phyloP scores from a whole-genome alignment of 257 asterid genomes.

The Capsicum rhomboideum region DNA sequence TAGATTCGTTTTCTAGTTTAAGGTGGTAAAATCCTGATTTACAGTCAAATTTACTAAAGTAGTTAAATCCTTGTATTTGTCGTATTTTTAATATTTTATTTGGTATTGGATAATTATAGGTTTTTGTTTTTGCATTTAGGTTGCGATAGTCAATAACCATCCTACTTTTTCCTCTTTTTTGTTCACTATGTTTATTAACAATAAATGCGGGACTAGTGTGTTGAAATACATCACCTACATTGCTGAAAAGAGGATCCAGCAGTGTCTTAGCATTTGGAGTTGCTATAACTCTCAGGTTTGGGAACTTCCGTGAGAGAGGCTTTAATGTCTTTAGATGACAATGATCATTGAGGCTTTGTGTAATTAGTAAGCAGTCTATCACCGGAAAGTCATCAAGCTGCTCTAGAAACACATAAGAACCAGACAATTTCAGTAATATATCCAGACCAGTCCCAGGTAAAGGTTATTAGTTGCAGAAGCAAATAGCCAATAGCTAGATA shows the following conservation, averaged over 20 bases:
- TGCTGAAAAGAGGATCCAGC: slow-evolving; percentile 71
- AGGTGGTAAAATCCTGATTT: too few species aligned
- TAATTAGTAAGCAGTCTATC: slow-evolving; percentile 69
- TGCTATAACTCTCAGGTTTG: slow-evolving; percentile 62
- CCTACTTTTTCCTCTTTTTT: too few species aligned
- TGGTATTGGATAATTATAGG: too few species aligned
- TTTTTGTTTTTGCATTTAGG: too few species aligned
- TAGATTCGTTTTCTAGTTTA: too few species aligned
- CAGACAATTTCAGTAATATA: background rate
- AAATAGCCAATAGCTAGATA: background rate
- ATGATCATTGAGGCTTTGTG: slow-evolving; percentile 96
- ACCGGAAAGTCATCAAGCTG: slow-evolving; percentile 89
- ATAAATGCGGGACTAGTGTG: too few species aligned
- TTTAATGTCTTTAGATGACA: slow-evolving; percentile 80
- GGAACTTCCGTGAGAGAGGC: slow-evolving; percentile 71
- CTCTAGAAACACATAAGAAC: slow-evolving; percentile 25
- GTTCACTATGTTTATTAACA: too few species aligned
- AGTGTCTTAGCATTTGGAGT: slow-evolving; percentile 36
- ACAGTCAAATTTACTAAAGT: too few species aligned
- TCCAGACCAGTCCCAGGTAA: too few species aligned
- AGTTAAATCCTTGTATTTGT: too few species aligned
- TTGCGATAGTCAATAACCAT: too few species aligned
- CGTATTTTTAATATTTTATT: too few species aligned
- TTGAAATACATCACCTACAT: slow-evolving; percentile 89
- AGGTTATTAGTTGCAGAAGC: background rate